Base-by-base conservation (phyloP, 306 rosid genomes). In the Carpinus fangiana region DNA sequence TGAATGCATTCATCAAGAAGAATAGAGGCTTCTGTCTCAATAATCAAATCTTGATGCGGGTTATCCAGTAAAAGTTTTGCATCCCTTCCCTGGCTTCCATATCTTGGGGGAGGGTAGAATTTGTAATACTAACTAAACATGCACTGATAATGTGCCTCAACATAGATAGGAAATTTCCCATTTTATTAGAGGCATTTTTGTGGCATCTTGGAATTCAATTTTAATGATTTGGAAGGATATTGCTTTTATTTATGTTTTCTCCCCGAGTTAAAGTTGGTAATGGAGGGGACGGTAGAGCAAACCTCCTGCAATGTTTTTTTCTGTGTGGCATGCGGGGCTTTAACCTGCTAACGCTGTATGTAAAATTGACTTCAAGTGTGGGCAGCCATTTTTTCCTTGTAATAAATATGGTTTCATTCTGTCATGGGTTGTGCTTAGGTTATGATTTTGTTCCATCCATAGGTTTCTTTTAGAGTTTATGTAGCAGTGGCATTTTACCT, bases 11-110 rank as follows among this genome's bases (percentile, higher is more conserved):
- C 75, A 86, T 96, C 23, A 7, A 76, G 20, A 93, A 89, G 86
- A 96, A 90, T 87, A 85, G 86, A 60, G 86, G 89, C 26, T 86
- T 79, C 78, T 89, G 96, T 81, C 85, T 31, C 10, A 91, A 93
- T 84, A 82, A 45, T 84, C 89, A 83, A 84, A 20, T 96, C 66
- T 73, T 3, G 43, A 5, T 91, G 71, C 86, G 82, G 11, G 91
- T 93, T 87, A 93, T 96, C 62, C 96, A 89, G 85, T 93, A 82
- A 79, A n/a, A 50, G 34, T 38, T 21, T 57, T 60, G 75, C 43
- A 31, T 54, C 47, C 73, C 47, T 14, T 54, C 10, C 36, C 10
- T 64, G 51, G 31, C 38, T 18, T 65, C 54, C 61, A 17, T 73
- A 36, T 53, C 23, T 73, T 20, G 36, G 34, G 59, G 70, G 70